A percentile compares a stretch with the other conserved stretches of the same genome.
phyloP scores from a whole-genome alignment of 148 eudicot genomes.

The Fagopyrum esculentum region DNA sequence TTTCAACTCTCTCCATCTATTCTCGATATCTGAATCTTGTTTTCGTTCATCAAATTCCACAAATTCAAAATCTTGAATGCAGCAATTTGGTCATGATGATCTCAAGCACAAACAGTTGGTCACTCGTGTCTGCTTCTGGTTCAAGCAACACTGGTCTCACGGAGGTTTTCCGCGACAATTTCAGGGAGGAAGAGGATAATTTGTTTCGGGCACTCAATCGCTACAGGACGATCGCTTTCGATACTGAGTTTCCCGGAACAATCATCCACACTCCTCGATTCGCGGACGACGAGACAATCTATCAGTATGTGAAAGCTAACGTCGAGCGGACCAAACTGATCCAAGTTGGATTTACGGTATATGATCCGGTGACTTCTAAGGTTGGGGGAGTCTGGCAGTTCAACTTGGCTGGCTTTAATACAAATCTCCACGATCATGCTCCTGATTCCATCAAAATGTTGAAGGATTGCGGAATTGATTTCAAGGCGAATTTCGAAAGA shows the following conservation, averaged over 20 bases:
- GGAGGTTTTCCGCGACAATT: neutral
- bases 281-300: neutral
- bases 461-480: neutral
- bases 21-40: neutral
- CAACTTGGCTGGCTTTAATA: slow-evolving; percentile 7
- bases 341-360: slow-evolving; percentile 4
- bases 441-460: neutral
- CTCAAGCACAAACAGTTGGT: neutral
- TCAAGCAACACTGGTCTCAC: neutral
- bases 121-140: neutral
- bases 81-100: neutral
- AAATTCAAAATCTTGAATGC: neutral
- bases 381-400: slow-evolving; percentile 12
- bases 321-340: slow-evolving; percentile 6
- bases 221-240: slow-evolving; percentile 1
- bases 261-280: neutral
- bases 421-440: neutral
- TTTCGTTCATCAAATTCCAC: neutral
- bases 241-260: slow-evolving; percentile 11
- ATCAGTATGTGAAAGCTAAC: neutral
- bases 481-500: neutral
- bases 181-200: neutral
- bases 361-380: neutral
- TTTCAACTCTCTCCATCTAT: no score
- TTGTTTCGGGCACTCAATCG: neutral